Percentiles rank a stretch among this genome's conserved stretches.
phyloP scores from a whole-genome alignment of 192 early-diverging fungal species.

The Podila minutissima region DNA sequence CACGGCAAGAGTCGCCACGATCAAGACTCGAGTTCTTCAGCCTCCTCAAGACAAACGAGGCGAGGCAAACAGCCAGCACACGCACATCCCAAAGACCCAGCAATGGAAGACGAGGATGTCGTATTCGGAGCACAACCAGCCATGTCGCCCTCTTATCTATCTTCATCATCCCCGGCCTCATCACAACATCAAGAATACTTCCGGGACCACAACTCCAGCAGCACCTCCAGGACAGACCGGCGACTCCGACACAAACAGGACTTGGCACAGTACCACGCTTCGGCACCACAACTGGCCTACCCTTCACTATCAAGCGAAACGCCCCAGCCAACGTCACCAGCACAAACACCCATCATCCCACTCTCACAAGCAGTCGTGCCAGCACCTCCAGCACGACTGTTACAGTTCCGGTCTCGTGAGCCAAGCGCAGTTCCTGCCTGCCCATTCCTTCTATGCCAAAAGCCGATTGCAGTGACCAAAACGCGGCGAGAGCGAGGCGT shows the following conservation, averaged over 20 bases:
- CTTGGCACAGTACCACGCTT: background rate
- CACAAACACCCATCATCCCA: conserved; percentile 3
- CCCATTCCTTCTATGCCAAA: conserved; percentile 37
- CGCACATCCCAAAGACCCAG: background rate
- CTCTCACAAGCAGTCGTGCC: conserved; percentile 23
- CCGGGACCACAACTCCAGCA: too few species aligned
- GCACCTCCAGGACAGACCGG: too few species aligned
- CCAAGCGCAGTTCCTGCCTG: conserved; percentile 37
- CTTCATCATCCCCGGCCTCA: background rate
- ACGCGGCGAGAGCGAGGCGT: conserved; percentile 42
- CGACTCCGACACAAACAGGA: background rate
- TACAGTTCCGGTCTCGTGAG: conserved; percentile 35
- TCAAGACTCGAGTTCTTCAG: too few species aligned
- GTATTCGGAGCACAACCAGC: conserved; percentile 16
- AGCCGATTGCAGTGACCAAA: conserved; percentile 32
- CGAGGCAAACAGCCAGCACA: conserved; percentile 16
- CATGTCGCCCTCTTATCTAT: conserved; percentile 15
- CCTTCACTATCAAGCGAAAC: background rate
- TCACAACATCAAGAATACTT: background rate
- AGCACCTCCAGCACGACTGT: conserved; percentile 36
- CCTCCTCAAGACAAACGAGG: background rate
- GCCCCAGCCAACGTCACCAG: background rate
- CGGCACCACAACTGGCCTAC: background rate
- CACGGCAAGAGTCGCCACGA: too few species aligned
- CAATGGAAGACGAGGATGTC: background rate